Evolutionary conservation across 2,329 filamentous ascomycete genomes (phyloP), one percentile per base, ranked within the genome.

Genomic region (Coniella lustricola): DNA sequence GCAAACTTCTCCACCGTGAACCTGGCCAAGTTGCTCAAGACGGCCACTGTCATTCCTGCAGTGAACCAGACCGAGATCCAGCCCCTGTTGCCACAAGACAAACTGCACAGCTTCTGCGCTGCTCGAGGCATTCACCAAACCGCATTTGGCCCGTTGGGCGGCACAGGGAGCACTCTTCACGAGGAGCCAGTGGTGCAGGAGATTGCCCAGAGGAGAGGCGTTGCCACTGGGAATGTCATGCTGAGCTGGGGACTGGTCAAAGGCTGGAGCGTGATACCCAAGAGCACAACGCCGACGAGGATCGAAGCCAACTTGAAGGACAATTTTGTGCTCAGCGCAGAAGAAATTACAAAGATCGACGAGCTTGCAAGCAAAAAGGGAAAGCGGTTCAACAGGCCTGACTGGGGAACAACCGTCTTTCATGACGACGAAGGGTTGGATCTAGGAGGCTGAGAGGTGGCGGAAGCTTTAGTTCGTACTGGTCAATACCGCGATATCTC

Each of bases 11-110:
- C 59, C 17, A 53, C 60, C 34, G 47, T 51, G 46, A 62, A 67
- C 46, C 51, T 71, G 7, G 54, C 64, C 42, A 55, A 64, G 29
- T 55, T 71, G 13, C 52, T 68, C n/a, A 50, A 65, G 21, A 59
- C 71, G 32, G 69, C 70, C 31, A 66, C 62, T 7, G 60, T 79
- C 39, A 59, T 68, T 0, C 79, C 79, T 4, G 71, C 73, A 1
- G 73, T 74, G 40, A 80, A 82, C 60, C 79, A 83, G 64, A 75
- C 82, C 53, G 77, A 82, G 63, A 68, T 77, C 45, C 77, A 83
- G 60, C 78, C 79, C 1, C 75, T 73, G 39, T 65, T 80, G 13
- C 77, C 73, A 32, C 77, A 81, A 56, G 63, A 69, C 49, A 70
- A 75, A 46, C 73, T 74, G 55, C 61, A 77, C 22, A 65, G 73